Conservation (phyloP, 306 rosid genomes). For the Hippophae tibetana region DNA sequence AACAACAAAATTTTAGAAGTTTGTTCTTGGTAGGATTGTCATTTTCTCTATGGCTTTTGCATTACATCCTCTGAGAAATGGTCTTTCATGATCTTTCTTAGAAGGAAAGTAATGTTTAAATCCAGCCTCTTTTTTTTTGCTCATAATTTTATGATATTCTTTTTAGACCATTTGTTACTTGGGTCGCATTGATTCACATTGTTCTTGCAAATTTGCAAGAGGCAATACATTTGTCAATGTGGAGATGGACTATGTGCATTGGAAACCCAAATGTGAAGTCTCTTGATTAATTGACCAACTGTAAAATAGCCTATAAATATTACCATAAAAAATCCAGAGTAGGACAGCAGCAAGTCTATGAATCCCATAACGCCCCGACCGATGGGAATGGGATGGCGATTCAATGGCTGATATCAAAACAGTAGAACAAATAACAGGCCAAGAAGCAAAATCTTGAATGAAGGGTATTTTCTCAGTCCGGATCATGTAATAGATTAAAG, state of each 20-base stretch:
- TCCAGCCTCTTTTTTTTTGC: constrained; percentile 44
- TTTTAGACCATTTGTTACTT: too few species aligned
- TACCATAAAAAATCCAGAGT: constrained; percentile 44
- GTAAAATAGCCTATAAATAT: constrained; percentile 51
- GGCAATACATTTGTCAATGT: constrained; percentile 4
- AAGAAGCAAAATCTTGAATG: constrained; percentile 58
- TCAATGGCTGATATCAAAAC: constrained; percentile 43
- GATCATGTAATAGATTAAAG: constrained; percentile 59
- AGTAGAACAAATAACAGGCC: constrained; percentile 74
- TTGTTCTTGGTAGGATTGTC: constrained; percentile 30
- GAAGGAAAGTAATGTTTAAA: too few species aligned
- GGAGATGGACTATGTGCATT: constrained; percentile 13
- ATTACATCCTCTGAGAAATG: constrained; percentile 28
- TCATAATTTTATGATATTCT: too few species aligned
- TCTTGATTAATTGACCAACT: constrained; percentile 56
- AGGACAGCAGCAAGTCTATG: constrained; percentile 38
- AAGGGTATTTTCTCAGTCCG: constrained; percentile 67
- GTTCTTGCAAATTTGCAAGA: constrained; percentile 10
- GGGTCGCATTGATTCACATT: constrained; percentile 2
- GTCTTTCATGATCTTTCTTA: too few species aligned
- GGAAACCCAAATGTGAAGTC: constrained; percentile 40
- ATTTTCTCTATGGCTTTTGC: constrained; percentile 30
- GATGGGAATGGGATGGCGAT: constrained; percentile 51
- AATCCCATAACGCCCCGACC: constrained; percentile 49
- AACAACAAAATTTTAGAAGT: constrained; percentile 17